Base-by-base conservation (phyloP, 805 yeast genomes). In the Cephaloascus albidus region DNA sequence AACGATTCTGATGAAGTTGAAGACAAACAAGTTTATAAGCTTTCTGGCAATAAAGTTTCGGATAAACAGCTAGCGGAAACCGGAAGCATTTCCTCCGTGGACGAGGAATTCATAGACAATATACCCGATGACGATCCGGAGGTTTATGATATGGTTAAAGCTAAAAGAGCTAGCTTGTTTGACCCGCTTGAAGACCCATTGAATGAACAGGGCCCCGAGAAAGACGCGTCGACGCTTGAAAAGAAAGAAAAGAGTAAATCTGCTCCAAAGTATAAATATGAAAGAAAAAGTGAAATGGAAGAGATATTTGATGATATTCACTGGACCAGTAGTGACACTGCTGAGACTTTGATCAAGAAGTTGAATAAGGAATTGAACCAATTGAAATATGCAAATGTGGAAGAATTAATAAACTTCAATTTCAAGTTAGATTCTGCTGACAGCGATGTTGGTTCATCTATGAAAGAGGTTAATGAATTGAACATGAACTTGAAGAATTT, bases 221-320 rank as follows among this genome's bases (percentile, higher is more conserved):
- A 39, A 10, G 38, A 42, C n/a, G 36, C 26, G 6, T 8, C 10
- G 6, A 8, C 28, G 6, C 6, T 12, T 8, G 12, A 23, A 6
- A 23, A 8, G 12, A 12, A 23, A 23, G 12, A 6, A 23, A 23
- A 23, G 12, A 8, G 10, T 23, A 23, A 23, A 23, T 8, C 10
- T 23, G 28, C 35, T 17, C 15, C 37, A 3, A 45, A 39, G 10
- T 33, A 36, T n/a, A 40, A 43, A 4, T 26, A 46, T 6, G 68
- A 61, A 32, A 59, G 55, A 26, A 71, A 64, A 39, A 54, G 70
- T 0, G 76, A 70, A 40, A 52, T 72, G 23, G 81, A 78, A 37
- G 94, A 85, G 43, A 57, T 86, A 12, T 72, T 89, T 41, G 85
- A 82, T 20, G 90, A 85, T 44, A 70, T 88, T 18, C 76, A 79